Conservation (phyloP, 805 yeast genomes). For the Schwanniomyces sp. region DNA sequence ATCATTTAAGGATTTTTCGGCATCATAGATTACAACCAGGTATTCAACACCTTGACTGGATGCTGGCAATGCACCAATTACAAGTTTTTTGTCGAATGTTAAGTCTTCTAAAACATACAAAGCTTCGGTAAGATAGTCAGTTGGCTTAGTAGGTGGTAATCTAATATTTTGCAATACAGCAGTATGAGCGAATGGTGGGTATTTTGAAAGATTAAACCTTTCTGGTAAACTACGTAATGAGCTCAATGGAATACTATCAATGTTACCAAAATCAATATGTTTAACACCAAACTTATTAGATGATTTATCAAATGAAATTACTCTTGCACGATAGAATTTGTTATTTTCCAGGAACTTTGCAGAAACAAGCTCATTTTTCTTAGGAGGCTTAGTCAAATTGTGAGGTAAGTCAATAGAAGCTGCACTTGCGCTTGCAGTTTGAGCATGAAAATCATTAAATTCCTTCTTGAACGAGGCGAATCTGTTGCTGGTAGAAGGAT, state of each 20-base stretch:
- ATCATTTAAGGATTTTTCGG: conserved; percentile 52
- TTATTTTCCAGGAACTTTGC: conserved; percentile 53
- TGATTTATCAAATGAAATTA: conserved; percentile 45
- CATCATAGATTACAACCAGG: conserved; percentile 55
- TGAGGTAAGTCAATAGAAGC: conserved; percentile 38
- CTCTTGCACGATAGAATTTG: conserved; percentile 59
- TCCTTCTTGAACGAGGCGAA: conserved; percentile 46
- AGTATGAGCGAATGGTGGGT: conserved; percentile 57
- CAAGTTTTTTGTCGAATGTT: conserved; percentile 51
- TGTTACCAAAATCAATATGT: conserved; percentile 63
- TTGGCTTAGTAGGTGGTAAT: conserved; percentile 57
- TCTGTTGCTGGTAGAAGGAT: conserved; percentile 33
- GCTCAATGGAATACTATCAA: conserved; percentile 43
- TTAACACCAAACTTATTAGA: conserved; percentile 48
- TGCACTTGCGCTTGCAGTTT: conserved; percentile 34
- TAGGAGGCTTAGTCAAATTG: conserved; percentile 41
- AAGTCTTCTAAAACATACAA: conserved; percentile 54
- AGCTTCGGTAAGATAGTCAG: conserved; percentile 56
- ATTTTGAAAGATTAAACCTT: conserved; percentile 38
- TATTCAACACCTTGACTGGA: conserved; percentile 44
- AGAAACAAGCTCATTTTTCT: conserved; percentile 58
- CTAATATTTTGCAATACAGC: conserved; percentile 52
- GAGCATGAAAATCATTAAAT: conserved; percentile 46
- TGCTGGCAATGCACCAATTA: conserved; percentile 50
- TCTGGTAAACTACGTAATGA: conserved; percentile 54